Evolutionary conservation across 768 basidiomycete species (phyloP), one percentile per base, ranked within the genome.

Genomic region (Rhodocollybia butyracea): DNA sequence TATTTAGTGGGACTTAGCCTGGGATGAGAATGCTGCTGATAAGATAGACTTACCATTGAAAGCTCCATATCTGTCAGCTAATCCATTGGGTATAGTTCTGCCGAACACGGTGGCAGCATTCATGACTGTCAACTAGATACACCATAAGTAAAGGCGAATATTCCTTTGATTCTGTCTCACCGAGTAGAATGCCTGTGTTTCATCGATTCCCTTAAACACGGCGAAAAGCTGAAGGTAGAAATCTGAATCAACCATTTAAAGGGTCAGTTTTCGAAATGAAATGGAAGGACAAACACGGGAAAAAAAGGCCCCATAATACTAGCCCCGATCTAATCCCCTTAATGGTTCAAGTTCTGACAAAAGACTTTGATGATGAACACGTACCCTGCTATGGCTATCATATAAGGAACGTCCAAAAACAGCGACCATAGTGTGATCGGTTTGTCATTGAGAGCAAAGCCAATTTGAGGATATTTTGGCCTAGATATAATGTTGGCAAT

Each of bases 401-500:
- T 10, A 24, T 10, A 43, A 7, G 42, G 42, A 7, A 43, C 42
- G 21, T 43, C 42, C 10, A 19, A 10, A 8, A 43, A 21, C 7
- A 43, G 8, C 8, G 10, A 8, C 7, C 42, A 19, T 8, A 43
- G 7, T 7, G 8, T 43, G 42, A 43, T 43, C 15, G 42, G 42
- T 21, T 43, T 43, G 7, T 8, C 42, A 21, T 43, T 51, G 13
- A 32, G 21, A 27, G 19, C 50, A 15, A 40, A 57, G 1, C 65
- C 39, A 2, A 43, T 66, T 2, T 73, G 70, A 1, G 62, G 57
- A 0, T 68, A 27, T 21, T 69, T 69, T 11, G 78, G 64, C 40
- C 62, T 48, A 66, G 78, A 73, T 31, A 73, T 59, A 8, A 73
- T 13, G 59, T 73, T 70, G 1, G 73, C 76, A 39, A 74, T 56